A percentile compares a stretch with the other conserved stretches of the same genome.
Evolutionary conservation across 2,329 filamentous ascomycete species (phyloP).

Genomic region (Curvularia lunata): DNA sequence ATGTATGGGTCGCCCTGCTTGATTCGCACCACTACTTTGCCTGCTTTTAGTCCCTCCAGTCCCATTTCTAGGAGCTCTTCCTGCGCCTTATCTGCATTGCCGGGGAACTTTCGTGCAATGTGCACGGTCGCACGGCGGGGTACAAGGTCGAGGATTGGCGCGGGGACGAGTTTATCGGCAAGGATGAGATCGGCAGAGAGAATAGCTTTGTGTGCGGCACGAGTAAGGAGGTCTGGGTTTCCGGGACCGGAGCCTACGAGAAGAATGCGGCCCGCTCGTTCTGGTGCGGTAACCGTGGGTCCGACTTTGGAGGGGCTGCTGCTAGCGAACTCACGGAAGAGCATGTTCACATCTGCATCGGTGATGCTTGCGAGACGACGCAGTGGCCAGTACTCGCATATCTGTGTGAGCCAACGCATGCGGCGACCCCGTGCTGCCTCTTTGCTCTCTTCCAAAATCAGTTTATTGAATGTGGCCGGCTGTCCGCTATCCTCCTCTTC

Average conservation of each 20-base stretch:
- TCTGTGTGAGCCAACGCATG: conserved; percentile 91
- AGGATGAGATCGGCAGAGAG: conserved; percentile 77
- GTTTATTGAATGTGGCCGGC: conserved; percentile 79
- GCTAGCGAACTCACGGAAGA: conserved; percentile 74
- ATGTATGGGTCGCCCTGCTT: conserved; percentile 98
- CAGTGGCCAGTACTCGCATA: conserved; percentile 98
- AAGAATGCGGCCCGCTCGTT: conserved; percentile 71
- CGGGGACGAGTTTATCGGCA: conserved; percentile 84
- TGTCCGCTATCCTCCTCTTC: conserved; percentile 74
- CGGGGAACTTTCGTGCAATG: conserved; percentile 96
- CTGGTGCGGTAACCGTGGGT: conserved; percentile 25
- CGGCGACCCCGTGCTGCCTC: conserved; percentile 78
- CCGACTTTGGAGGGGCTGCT: conserved; percentile 45
- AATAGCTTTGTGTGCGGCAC: conserved; percentile 79
- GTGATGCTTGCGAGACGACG: conserved; percentile 78
- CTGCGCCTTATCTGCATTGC: conserved; percentile 92
- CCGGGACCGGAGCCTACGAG: conserved; percentile 92
- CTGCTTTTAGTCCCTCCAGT: conserved; percentile 69
- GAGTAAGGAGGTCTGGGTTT: conserved; percentile 88
- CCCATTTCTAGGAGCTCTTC: conserved; percentile 84
- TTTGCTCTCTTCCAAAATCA: conserved; percentile 75
- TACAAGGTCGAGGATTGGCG: conserved; percentile 84
- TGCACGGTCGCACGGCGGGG: conserved; percentile 86
- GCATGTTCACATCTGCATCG: conserved; percentile 76
- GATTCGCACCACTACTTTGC: conserved; percentile 82